Conservation (phyloP, 2,329 filamentous ascomycete genomes). For the Trichoderma hamatum region DNA sequence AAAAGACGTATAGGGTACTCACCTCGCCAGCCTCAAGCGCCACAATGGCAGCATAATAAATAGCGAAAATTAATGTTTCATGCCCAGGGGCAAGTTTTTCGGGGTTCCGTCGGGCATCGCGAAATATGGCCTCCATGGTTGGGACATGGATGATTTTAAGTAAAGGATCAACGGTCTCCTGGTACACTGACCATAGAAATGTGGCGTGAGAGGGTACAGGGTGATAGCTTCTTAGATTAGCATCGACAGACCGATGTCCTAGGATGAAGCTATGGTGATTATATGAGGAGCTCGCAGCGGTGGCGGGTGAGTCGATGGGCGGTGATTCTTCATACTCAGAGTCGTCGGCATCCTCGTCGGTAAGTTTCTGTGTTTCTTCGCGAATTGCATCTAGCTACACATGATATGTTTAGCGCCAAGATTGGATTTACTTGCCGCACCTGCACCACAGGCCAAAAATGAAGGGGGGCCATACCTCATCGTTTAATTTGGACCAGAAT, state of each 20-base stretch:
- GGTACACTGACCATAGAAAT: conserved; percentile 70
- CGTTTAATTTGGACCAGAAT: conserved; percentile 76
- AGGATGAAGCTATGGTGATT: conserved; percentile 74
- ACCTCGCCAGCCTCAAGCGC: conserved; percentile 65
- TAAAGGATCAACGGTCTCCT: conserved; percentile 74
- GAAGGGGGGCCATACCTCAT: conserved; percentile 57
- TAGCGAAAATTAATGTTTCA: conserved; percentile 66
- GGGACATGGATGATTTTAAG: conserved; percentile 73
- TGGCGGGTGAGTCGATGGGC: conserved; percentile 47
- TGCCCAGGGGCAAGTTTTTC: conserved; percentile 58
- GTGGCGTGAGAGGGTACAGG: conserved; percentile 67
- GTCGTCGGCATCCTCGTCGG: conserved; percentile 50
- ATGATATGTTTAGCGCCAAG: neutral
- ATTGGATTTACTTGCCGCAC: neutral
- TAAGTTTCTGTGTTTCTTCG: conserved; percentile 52
- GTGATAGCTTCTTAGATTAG: conserved; percentile 66
- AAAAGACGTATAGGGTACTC: conserved; percentile 9
- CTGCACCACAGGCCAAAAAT: no score
- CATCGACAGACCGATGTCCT: conserved; percentile 70
- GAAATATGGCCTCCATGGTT: conserved; percentile 63
- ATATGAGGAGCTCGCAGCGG: conserved; percentile 37
- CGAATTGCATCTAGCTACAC: conserved; percentile 48
- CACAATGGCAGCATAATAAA: conserved; percentile 61
- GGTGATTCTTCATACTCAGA: conserved; percentile 64
- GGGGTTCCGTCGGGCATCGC: conserved; percentile 62